Conservation (phyloP, 2,329 filamentous ascomycete species). For the Colletotrichum navitas region DNA sequence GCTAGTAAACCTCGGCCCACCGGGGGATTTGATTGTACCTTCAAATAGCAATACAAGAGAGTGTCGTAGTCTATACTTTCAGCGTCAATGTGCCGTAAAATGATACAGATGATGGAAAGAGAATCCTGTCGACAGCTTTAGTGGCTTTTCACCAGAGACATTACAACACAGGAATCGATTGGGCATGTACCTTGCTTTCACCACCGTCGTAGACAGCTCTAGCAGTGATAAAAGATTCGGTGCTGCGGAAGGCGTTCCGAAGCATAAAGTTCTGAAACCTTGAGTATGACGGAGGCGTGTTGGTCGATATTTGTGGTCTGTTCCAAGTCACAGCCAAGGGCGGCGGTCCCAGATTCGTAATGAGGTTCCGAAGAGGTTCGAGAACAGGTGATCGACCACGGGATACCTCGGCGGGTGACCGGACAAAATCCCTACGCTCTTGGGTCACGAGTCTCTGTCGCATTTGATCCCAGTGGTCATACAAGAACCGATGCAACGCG, state of each 20-base stretch:
- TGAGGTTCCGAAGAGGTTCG: slow-evolving; percentile 71
- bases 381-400: slow-evolving; percentile 68
- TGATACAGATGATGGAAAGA: slow-evolving; percentile 76
- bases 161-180: background rate
- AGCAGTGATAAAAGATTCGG: slow-evolving; percentile 73
- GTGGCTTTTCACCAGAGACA: background rate
- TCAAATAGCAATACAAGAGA: slow-evolving; percentile 75
- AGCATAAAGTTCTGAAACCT: slow-evolving; percentile 81
- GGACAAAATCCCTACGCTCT: slow-evolving; percentile 68
- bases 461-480: slow-evolving; percentile 79
- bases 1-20: background rate
- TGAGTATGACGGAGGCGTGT: slow-evolving; percentile 73
- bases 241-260: slow-evolving; percentile 74
- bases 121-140: slow-evolving; percentile 63
- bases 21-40: slow-evolving; percentile 56
- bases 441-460: slow-evolving; percentile 72
- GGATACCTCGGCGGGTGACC: slow-evolving; percentile 65
- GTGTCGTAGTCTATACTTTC: slow-evolving; percentile 76
- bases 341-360: slow-evolving; percentile 75
- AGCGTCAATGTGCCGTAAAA: slow-evolving; percentile 75
- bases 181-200: slow-evolving; percentile 69
- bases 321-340: slow-evolving; percentile 79
- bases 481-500: slow-evolving; percentile 75
- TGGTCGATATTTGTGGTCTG: slow-evolving; percentile 72
- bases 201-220: slow-evolving; percentile 78